Base-by-base conservation (phyloP, 164 flowering plant species). In the Dillenia suffruticosa region DNA sequence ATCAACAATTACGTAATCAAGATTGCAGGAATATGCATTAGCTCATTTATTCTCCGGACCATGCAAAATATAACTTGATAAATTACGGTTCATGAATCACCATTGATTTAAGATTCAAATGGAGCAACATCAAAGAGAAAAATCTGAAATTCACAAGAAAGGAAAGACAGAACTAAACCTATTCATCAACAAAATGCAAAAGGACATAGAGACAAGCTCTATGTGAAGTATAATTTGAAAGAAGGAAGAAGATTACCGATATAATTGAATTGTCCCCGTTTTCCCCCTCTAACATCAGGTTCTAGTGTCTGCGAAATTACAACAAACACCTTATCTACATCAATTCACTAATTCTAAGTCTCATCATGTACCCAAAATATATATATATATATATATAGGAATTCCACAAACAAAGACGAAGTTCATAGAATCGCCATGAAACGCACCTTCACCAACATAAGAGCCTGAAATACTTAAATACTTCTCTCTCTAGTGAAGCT, bases 231-330 rank as follows among this genome's bases (percentile, higher is more conserved):
- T n/a, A 9, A 55, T 15, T 9, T 49, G 13, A 22, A 9, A 14
- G 48, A 9, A 46, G 8, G 12, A 56, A 32, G 13, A 8, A 9
- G 40, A 51, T 19, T 65, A 88, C 96, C 97, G 62, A 89, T 91
- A 63, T 79, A 85, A 77, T 81, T 91, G 73, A 74, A 84, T 58
- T 91, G 97, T 63, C 96, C 79, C 44, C 97, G 78, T 71, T 84
- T 87, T 65, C 96, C 97, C 78, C 88, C 96, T 26, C 84, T 78
- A 24, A 91, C 92, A 75, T 91, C 93, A 10, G 79, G 75, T 5
- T 96, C 89, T 2, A 89, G 64, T 72, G 82, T 85, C 96, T 89
- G 84, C 61, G 66, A 53, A 75, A 67, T 53, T 61, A 11, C 49
- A 54, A 56, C 74, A 74, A 85, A 73, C 84, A 80, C 40, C 61